Conservation (phyloP, 345 rosid genomes). For the Psidium guajava region DNA sequence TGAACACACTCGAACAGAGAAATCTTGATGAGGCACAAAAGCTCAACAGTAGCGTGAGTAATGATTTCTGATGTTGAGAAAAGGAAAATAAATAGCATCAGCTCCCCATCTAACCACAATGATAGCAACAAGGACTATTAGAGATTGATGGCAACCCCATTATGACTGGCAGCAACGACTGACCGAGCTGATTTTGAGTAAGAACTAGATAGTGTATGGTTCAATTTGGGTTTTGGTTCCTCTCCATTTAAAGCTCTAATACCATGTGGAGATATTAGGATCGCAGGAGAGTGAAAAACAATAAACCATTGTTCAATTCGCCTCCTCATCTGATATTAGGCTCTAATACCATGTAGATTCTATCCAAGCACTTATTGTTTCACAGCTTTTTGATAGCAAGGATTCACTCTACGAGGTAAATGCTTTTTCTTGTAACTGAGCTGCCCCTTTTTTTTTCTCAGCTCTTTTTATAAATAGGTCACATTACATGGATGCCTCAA, state of each 20-base stretch:
- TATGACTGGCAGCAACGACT: not conserved
- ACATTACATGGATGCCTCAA: not conserved
- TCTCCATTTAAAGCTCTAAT: not conserved
- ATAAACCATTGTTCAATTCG: not conserved
- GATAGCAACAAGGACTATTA: not conserved
- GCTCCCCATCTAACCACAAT: not conserved
- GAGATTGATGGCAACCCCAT: not conserved
- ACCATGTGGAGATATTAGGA: not conserved
- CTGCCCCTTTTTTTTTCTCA: not conserved
- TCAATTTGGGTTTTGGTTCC: not conserved
- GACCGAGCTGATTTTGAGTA: not conserved
- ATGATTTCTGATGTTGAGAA: not conserved
- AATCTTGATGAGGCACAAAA: not conserved
- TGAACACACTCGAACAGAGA: not conserved
- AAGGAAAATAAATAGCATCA: not conserved
- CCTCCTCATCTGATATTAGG: not conserved
- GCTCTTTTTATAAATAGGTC: not conserved
- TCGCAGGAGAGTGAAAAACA: not conserved
- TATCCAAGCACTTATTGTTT: not conserved
- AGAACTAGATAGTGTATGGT: not conserved
- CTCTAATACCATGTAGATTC: not conserved
- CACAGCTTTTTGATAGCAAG: not conserved
- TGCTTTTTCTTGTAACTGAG: not conserved
- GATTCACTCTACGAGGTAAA: not conserved
- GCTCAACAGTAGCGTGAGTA: not conserved